Evolutionary conservation across 805 yeast species (phyloP).

Genomic region (Nakazawaea holstii): DNA sequence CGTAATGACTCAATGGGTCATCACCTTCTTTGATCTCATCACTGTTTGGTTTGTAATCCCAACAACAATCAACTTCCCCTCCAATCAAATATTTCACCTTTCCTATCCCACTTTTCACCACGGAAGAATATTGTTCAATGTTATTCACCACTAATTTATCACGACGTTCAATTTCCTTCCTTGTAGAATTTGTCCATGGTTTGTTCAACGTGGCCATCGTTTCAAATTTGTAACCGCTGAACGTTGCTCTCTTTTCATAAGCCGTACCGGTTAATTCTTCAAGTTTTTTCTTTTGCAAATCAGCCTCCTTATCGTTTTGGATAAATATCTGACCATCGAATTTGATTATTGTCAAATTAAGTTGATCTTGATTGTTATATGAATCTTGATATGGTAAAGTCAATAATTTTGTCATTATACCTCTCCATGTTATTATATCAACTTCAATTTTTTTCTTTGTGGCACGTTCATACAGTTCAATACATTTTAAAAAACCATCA

Average conservation of each 20-base stretch:
- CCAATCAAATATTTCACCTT: constrained; percentile 61
- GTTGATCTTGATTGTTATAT: constrained; percentile 27
- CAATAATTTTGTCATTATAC: constrained; percentile 71
- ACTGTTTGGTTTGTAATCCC: constrained; percentile 66
- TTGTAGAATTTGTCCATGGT: constrained; percentile 67
- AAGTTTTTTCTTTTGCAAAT: constrained; percentile 28
- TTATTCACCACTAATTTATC: constrained; percentile 55
- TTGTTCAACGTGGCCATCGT: constrained; percentile 63
- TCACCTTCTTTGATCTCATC: constrained; percentile 16
- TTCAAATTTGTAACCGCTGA: constrained; percentile 84
- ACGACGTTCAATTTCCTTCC: constrained; percentile 67
- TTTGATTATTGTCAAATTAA: constrained; percentile 57
- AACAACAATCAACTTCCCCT: constrained; percentile 90
- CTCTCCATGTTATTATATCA: constrained; percentile 80
- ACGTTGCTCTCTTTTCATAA: constrained; percentile 36
- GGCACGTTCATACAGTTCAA: constrained; percentile 50
- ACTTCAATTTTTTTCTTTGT: constrained; percentile 41
- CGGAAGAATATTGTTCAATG: constrained; percentile 71
- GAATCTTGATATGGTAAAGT: constrained; percentile 43
- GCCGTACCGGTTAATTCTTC: constrained; percentile 27
- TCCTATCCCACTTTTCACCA: constrained; percentile 86
- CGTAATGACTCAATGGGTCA: constrained; percentile 65
- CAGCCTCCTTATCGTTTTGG: constrained; percentile 35
- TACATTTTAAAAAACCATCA: constrained; percentile 48
- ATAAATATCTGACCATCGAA: constrained; percentile 76